Conservation (phyloP, 192 early-diverging fungal species). For the Mortierella antarctica region DNA sequence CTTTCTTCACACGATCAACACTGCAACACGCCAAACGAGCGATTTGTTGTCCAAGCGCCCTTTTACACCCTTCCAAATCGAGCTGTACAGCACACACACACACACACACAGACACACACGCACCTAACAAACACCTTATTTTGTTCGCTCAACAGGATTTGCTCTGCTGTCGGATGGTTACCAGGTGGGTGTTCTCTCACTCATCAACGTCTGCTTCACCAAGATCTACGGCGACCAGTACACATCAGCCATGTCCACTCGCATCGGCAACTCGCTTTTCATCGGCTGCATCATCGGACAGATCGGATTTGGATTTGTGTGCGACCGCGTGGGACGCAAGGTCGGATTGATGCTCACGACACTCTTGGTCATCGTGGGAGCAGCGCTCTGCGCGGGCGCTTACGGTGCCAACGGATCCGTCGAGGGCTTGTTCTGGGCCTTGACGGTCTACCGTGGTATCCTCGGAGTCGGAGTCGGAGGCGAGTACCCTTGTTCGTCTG, state of each 20-base stretch:
- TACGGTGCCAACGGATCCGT: conserved; percentile 48
- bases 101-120: too few relatives aligned
- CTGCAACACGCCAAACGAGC: background rate
- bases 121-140: background rate
- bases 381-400: conserved; percentile 55
- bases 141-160: conserved; percentile 18
- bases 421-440: conserved; percentile 58
- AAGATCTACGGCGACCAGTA: conserved; percentile 56
- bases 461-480: conserved; percentile 62
- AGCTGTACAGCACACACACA: background rate
- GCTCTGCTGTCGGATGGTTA: conserved; percentile 67
- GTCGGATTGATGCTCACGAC: conserved; percentile 61
- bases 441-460: conserved; percentile 59
- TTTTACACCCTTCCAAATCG: background rate
- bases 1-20: background rate
- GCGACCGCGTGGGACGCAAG: conserved; percentile 66
- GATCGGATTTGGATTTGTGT: conserved; percentile 59
- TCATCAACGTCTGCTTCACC: conserved; percentile 58
- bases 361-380: conserved; percentile 60
- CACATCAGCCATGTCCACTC: conserved; percentile 51
- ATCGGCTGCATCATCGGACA: conserved; percentile 66
- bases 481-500: conserved; percentile 65
- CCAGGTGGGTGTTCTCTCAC: conserved; percentile 63
- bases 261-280: conserved; percentile 63
- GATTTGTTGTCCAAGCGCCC: background rate